Base-by-base conservation (phyloP, 106 monocot genomes). In the Allium fistulosum region DNA sequence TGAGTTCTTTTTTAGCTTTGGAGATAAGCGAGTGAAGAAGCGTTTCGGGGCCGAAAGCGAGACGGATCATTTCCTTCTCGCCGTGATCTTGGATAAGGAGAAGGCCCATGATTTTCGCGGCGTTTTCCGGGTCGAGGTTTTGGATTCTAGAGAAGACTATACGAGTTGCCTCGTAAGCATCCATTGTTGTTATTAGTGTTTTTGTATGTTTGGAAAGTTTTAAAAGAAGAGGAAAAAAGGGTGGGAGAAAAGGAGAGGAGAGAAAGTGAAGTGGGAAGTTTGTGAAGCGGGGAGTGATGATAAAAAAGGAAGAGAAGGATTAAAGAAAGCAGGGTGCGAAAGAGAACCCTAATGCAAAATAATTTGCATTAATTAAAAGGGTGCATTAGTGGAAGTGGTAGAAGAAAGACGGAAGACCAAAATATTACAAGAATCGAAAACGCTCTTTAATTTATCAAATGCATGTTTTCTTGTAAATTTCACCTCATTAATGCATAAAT, bases 21-120 rank as follows among this genome's bases (percentile, higher is more conserved):
- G 80, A 18, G 68, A 97, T 78, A 69, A 97, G 65, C 27, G 89
- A 84, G 55, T 83, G 92, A 72, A 97, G 80, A 2, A 92, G 82
- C 0, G 92, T 62, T 47, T 97, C 97, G 0, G 97, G 92, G 55
- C 92, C 92, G 65, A 97, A 92, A 28, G 97, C 97, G n/a, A 92
- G 74, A 63, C 97, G 88, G 22, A 97, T 97, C 92, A 97, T 87
- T 83, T 97, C 97, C 89, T 97, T 92, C 80, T 97, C 92, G 74
- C 92, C 92, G 64, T 97, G 86, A 72, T 92, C 97, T 46, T 92
- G 92, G 37, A 92, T 80, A 9, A 97, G 80, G 2, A 92, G 80
- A 8, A 97, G 78, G 11, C 97, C 92, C 97, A 92, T 97, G 84
- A 97, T 92, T 84, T 97, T 97, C 45, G 92, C 66, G 14, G 92